Conservation (phyloP, 1,284 basidiomycete species). For the Heterobasidion parviporum region DNA sequence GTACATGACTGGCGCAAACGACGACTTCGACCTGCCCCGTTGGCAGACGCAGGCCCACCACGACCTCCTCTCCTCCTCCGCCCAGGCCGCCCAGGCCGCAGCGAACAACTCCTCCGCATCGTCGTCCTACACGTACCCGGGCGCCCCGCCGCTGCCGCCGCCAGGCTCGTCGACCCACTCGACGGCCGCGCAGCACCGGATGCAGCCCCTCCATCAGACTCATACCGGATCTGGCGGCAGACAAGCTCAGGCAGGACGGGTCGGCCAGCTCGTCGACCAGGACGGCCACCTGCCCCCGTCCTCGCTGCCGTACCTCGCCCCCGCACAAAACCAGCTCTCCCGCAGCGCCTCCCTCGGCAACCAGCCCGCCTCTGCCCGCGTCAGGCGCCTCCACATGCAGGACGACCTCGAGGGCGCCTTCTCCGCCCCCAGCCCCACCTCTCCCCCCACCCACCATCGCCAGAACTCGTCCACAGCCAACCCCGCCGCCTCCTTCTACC, state of each 20-base stretch:
- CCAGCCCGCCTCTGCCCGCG: conserved; percentile 22
- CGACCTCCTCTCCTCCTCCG: conserved; percentile 55
- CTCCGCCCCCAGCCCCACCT: conserved; percentile 35
- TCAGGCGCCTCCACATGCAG: conserved; percentile 35
- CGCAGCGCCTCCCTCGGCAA: conserved; percentile 59
- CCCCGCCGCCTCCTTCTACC: conserved; percentile 43
- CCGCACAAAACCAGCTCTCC: conserved; percentile 42
- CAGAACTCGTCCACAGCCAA: conserved; percentile 11
- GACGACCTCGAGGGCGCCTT: conserved; percentile 70
- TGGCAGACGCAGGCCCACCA: conserved; percentile 57
- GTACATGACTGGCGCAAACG: conserved; percentile 45
- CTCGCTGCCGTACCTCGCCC: conserved; percentile 43
- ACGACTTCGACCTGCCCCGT: conserved; percentile 71
- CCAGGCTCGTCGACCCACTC: conserved; percentile 22
- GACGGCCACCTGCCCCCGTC: conserved; percentile 38
- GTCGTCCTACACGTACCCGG: conserved; percentile 24
- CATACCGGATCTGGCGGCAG: conserved; percentile 30
- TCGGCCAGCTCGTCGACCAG: conserved; percentile 57
- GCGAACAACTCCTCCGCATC: conserved; percentile 37
- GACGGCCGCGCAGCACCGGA: conserved; percentile 15
- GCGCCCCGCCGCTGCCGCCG: conserved; percentile 25
- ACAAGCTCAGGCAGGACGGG: conserved; percentile 47
- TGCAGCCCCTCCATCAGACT: conserved; percentile 18
- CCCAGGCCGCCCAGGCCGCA: conserved; percentile 50
- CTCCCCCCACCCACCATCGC: conserved; percentile 22